Percentiles rank a stretch among this genome's conserved stretches.
Conservation (phyloP, 1,139 yeast species). For the Wickerhamiella infanticola region DNA sequence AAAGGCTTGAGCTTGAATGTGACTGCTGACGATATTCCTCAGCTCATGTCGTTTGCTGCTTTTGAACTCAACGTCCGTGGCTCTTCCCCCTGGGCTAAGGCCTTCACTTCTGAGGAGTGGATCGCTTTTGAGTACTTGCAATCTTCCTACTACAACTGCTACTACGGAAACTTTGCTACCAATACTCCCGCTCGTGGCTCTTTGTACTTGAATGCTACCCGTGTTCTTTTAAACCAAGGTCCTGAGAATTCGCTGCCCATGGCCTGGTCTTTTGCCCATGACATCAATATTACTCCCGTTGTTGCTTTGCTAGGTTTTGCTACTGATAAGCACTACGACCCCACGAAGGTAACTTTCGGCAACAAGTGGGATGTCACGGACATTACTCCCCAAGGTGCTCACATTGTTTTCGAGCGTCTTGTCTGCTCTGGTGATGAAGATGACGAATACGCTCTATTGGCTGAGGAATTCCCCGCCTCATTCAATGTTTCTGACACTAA, state of each 20-base stretch:
- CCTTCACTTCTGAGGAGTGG: constrained; percentile 43
- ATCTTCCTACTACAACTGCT: constrained; percentile 37
- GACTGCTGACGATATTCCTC: constrained; percentile 27
- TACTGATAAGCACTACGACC: constrained; percentile 23
- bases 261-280: constrained; percentile 41
- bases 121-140: constrained; percentile 32
- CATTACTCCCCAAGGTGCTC: constrained; percentile 43
- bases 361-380: constrained; percentile 34
- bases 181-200: constrained; percentile 33
- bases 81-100: constrained; percentile 36
- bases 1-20: constrained; percentile 30
- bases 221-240: constrained; percentile 28
- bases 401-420: constrained; percentile 37
- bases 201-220: constrained; percentile 35
- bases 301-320: constrained; percentile 38
- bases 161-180: constrained; percentile 39
- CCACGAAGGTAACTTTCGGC: constrained; percentile 25
- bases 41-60: constrained; percentile 38
- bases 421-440: constrained; percentile 5
- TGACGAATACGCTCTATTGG: constrained; percentile 1
- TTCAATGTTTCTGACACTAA: constrained; percentile 4
- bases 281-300: constrained; percentile 37
- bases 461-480: constrained; percentile 9
- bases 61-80: constrained; percentile 43
- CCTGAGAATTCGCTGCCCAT: constrained; percentile 25